Evolutionary conservation across 2,329 filamentous ascomycete genomes (phyloP).

Genomic region (Sporothrix humicola): DNA sequence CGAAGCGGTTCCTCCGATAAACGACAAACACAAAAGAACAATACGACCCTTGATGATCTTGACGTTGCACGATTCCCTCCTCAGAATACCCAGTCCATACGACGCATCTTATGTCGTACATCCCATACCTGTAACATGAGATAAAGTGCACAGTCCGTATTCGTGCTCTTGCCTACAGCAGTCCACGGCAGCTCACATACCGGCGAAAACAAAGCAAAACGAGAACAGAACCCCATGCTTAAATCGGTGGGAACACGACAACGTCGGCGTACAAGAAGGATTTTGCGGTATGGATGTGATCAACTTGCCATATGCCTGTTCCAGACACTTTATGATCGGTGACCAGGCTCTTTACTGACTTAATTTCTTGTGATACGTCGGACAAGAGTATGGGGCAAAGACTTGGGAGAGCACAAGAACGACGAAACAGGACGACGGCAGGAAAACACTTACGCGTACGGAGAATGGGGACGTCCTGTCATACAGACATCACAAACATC

Average conservation of each 20-base stretch:
- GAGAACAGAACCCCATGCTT: background rate
- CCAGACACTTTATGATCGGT: slow-evolving; percentile 11
- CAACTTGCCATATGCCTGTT: background rate
- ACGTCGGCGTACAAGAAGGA: slow-evolving; percentile 22
- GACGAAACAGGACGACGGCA: slow-evolving; percentile 7
- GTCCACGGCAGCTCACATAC: slow-evolving; percentile 24
- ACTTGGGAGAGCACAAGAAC: background rate
- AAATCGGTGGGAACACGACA: slow-evolving; percentile 10
- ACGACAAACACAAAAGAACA: background rate
- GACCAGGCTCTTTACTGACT: background rate
- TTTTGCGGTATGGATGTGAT: background rate
- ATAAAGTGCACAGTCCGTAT: slow-evolving; percentile 4
- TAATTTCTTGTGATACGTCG: slow-evolving; percentile 1
- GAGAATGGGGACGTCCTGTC: slow-evolving; percentile 16
- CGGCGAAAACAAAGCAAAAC: background rate
- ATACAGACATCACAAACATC: background rate
- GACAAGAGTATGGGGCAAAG: slow-evolving; percentile 1
- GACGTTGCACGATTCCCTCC: background rate
- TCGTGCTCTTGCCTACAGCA: slow-evolving; percentile 23
- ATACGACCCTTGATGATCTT: background rate
- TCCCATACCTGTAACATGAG: too few relatives aligned
- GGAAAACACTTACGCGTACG: slow-evolving; percentile 22
- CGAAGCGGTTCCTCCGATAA: background rate
- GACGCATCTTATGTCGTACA: too few relatives aligned
- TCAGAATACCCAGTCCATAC: too few relatives aligned